Conservation (phyloP, 768 basidiomycete genomes). For the Collybiopsis luxurians region DNA sequence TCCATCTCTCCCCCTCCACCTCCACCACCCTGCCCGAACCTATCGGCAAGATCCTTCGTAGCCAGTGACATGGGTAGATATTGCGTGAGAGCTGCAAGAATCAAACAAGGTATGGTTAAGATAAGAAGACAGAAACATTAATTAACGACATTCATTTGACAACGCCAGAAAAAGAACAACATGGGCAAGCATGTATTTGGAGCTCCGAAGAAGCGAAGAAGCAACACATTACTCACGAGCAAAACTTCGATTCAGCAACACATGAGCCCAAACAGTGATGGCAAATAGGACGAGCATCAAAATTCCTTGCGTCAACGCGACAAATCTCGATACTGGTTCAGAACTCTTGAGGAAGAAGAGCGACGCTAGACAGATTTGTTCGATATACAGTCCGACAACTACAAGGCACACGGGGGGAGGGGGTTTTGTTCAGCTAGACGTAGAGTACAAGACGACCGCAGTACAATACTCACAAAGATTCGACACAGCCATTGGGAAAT, state of each 20-base stretch:
- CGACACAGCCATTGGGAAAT: slow-evolving; percentile 46
- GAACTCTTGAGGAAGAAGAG: slow-evolving; percentile 63
- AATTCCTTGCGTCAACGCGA: slow-evolving; percentile 40
- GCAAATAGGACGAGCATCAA: slow-evolving; percentile 60
- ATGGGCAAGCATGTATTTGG: neutral
- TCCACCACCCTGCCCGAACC: slow-evolving; percentile 26
- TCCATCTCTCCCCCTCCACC: slow-evolving; percentile 28
- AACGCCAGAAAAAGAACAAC: no score
- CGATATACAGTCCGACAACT: slow-evolving; percentile 72
- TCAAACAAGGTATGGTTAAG: neutral
- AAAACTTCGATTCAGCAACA: slow-evolving; percentile 35
- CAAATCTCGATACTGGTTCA: slow-evolving; percentile 22
- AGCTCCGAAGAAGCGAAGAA: neutral
- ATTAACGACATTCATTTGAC: no score
- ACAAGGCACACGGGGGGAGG: slow-evolving; percentile 21
- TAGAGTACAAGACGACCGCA: neutral
- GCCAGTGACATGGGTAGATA: slow-evolving; percentile 65
- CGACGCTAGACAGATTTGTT: slow-evolving; percentile 61
- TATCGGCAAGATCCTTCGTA: slow-evolving; percentile 48
- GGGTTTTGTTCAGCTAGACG: slow-evolving; percentile 17
- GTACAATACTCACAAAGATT: slow-evolving; percentile 40
- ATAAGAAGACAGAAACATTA: neutral
- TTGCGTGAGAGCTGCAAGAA: slow-evolving; percentile 49
- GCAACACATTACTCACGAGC: slow-evolving; percentile 29
- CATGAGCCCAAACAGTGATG: slow-evolving; percentile 45